Percentiles rank a stretch among this genome's conserved stretches.
phyloP scores from a whole-genome alignment of 2,329 filamentous ascomycete genomes.

The Acephala macrosclerotiorum region DNA sequence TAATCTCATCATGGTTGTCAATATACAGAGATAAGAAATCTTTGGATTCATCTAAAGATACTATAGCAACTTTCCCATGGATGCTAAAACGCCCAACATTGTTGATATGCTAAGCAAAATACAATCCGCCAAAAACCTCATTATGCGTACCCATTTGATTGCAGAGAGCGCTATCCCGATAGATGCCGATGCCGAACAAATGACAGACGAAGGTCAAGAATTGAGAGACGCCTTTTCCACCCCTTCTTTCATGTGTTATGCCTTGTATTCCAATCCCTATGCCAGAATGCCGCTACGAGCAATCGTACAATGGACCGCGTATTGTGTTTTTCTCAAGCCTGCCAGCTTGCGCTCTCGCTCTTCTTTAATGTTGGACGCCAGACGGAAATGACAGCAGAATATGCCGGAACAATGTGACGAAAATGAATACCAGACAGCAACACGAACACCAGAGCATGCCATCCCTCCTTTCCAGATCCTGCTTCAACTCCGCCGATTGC shows the following conservation, averaged over 20 bases:
- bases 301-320: conserved; percentile 38
- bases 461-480: conserved; percentile 36
- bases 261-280: conserved; percentile 38
- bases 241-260: conserved; percentile 38
- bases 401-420: conserved; percentile 31
- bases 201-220: conserved; percentile 17
- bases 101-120: conserved; percentile 34
- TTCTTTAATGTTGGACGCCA: conserved; percentile 37
- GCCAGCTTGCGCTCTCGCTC: conserved; percentile 41
- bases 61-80: conserved; percentile 28
- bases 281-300: conserved; percentile 32
- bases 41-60: conserved; percentile 28
- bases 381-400: conserved; percentile 39
- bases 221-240: conserved; percentile 41
- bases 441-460: conserved; percentile 40
- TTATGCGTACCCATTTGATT: conserved; percentile 30
- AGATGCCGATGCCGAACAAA: conserved; percentile 32
- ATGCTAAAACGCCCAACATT: conserved; percentile 31
- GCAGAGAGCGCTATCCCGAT: conserved; percentile 22
- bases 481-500: conserved; percentile 43
- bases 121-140: conserved; percentile 28
- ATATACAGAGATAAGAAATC: conserved; percentile 24
- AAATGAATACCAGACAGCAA: conserved; percentile 30
- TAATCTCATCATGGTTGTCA: background rate
- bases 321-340: conserved; percentile 37